These are phyloP conservation scores for Rhizophlyctis rosea DNA, from an alignment of 192 early-diverging fungal species.

Conservation along the genomic window DNA sequence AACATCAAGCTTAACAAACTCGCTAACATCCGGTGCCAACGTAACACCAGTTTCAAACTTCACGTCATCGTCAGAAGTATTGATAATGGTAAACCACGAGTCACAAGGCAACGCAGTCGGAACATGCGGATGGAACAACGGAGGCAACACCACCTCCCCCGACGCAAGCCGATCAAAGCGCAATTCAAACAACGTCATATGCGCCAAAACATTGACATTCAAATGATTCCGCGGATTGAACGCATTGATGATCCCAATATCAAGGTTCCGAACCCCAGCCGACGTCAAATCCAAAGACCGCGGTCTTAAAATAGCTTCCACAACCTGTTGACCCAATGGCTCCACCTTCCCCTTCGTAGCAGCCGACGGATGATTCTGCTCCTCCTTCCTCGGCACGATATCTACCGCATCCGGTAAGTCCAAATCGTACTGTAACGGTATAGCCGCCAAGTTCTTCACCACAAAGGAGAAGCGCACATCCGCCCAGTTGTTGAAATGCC, in stretches of 20 bases:
- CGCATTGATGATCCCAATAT: conserved; percentile 61
- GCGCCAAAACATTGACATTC: conserved; percentile 44
- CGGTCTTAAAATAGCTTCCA: conserved; percentile 68
- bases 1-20: conserved; percentile 66
- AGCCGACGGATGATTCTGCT: background rate
- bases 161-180: conserved; percentile 66
- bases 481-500: conserved; percentile 71
- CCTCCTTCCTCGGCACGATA: conserved; percentile 18
- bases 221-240: conserved; percentile 63
- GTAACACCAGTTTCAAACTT: conserved; percentile 72
- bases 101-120: conserved; percentile 62
- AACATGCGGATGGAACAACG: conserved; percentile 62
- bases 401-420: conserved; percentile 49
- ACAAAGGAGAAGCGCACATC: conserved; percentile 57
- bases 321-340: conserved; percentile 21
- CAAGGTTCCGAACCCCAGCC: conserved; percentile 46
- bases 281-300: conserved; percentile 46
- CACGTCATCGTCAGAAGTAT: conserved; percentile 72
- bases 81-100: conserved; percentile 78
- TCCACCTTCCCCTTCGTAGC: background rate
- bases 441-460: conserved; percentile 62
- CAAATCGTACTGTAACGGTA: conserved; percentile 60
- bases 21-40: conserved; percentile 57
- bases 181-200: conserved; percentile 70
- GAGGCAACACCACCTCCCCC: conserved; percentile 69